Evolutionary conservation across 306 rosid genomes (phyloP).

Genomic region (Medicago lupulina): DNA sequence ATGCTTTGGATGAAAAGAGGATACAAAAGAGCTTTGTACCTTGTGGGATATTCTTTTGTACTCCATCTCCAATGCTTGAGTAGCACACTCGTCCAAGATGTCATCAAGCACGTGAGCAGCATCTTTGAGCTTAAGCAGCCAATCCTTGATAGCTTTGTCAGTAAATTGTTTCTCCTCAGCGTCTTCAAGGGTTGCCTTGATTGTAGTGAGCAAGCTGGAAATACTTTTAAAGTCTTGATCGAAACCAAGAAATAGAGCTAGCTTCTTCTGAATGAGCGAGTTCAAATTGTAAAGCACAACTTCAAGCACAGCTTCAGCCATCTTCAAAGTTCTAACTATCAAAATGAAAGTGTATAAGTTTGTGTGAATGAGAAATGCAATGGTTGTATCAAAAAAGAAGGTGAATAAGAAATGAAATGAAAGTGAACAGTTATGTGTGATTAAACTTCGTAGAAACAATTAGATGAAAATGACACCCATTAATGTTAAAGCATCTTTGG

Average conservation of each 20-base stretch:
- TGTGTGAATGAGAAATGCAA: not conserved
- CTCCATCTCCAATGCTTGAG: not conserved
- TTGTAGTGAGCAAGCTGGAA: not conserved
- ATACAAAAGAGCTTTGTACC: slow-evolving; percentile 25
- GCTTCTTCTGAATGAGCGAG: slow-evolving; percentile 11
- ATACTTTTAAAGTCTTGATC: slow-evolving; percentile 3
- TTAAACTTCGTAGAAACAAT: not conserved
- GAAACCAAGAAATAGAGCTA: not conserved
- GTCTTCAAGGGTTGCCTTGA: slow-evolving; percentile 44
- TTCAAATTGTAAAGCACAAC: slow-evolving; percentile 18
- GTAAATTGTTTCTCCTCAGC: slow-evolving; percentile 44
- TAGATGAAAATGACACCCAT: not conserved
- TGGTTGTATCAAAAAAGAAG: too few species aligned
- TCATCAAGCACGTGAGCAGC: slow-evolving; percentile 31
- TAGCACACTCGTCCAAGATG: slow-evolving; percentile 39
- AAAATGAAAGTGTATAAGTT: not conserved
- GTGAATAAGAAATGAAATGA: too few species aligned
- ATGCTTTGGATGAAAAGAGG: slow-evolving; percentile 27
- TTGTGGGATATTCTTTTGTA: not conserved
- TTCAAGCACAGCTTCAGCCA: slow-evolving; percentile 38
- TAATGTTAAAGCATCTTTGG: not conserved
- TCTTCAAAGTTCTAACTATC: not conserved
- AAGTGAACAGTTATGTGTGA: not conserved
- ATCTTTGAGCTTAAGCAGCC: slow-evolving; percentile 31
- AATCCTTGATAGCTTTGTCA: not conserved